Evolutionary conservation across 1,284 basidiomycete species (phyloP), one percentile per base, ranked within the genome.

Genomic region (Lignosus rhinocerotis): DNA sequence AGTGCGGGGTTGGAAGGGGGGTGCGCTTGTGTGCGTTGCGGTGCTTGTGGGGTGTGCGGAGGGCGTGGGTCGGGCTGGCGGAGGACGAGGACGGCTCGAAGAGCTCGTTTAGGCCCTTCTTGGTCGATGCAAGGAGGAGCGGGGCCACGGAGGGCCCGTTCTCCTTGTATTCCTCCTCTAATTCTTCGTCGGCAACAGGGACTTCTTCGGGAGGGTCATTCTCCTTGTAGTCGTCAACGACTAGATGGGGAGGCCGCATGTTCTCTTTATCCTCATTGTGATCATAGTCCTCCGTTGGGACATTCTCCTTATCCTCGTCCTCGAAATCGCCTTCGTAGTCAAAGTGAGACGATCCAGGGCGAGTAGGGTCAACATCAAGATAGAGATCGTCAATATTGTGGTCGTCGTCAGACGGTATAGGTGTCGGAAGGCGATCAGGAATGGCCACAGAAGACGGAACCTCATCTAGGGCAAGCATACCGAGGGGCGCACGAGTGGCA

Each of bases 301-400:
- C 51, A 49, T 63, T 62, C 60, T 64, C 66, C 53, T 67, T 65
- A 34, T 67, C 60, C 7, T 50, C 64, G 25, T 62, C 59, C 7
- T 56, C 65, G 1, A 56, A 42, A 0, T 61, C 55, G 2, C 59
- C 64, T 9, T 31, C 42, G 14, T 55, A 39, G n/a, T 54, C 50
- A 1, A 53, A 19, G 4, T 58, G 55, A 5, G 53, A 39, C 3
- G 21, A 48, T 1, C 39, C 50, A n/a, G 59, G 47, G 9, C 54
- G 62, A 1, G 54, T 49, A 17, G 66, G 63, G 44, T 66, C 60
- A 11, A 65, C 51, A 34, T 66, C 67, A 11, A 64, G 36, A 50
- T 69, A 70, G 11, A 69, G 57, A 51, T 70, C 65, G 48, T 69
- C 66, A 44, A 65, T 66, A 9, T 65, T 60, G 62, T 66, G 61